Evolutionary conservation across 495 filamentous ascomycete species (phyloP).

Genomic region (Neurospora africana): DNA sequence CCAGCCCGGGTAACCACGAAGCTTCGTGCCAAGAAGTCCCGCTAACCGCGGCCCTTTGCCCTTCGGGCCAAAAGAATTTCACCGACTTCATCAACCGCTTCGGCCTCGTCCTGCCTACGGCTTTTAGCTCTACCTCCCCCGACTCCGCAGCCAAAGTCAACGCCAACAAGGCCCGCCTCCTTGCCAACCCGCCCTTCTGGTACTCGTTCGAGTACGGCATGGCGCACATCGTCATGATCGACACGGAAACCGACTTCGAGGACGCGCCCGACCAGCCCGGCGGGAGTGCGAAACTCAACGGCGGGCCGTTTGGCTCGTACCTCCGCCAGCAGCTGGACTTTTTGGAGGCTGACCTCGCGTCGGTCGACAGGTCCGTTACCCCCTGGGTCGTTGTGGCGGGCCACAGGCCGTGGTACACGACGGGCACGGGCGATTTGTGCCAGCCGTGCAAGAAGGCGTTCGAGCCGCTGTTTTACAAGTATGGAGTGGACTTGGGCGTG

Average conservation of each 20-base stretch:
- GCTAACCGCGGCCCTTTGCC: conserved; percentile 35
- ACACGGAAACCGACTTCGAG: conserved; percentile 46
- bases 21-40: conserved; percentile 34
- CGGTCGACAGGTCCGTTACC: conserved; percentile 39
- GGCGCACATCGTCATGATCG: conserved; percentile 45
- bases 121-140: conserved; percentile 35
- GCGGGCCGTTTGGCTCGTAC: conserved; percentile 40
- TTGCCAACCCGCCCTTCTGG: conserved; percentile 53
- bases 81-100: conserved; percentile 50
- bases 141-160: conserved; percentile 31
- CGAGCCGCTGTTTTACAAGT: conserved; percentile 46
- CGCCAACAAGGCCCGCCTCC: conserved; percentile 36
- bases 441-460: conserved; percentile 45
- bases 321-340: conserved; percentile 34
- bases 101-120: conserved; percentile 38
- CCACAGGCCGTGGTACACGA: conserved; percentile 52
- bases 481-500: conserved; percentile 51
- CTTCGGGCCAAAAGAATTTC: conserved; percentile 49
- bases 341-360: conserved; percentile 33
- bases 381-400: conserved; percentile 51
- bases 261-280: conserved; percentile 34
- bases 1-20: conserved; percentile 36
- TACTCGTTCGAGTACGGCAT: conserved; percentile 56
- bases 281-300: conserved; percentile 35
- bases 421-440: conserved; percentile 32